Base-by-base conservation (phyloP, 805 yeast species). In the Myxozyma monticola region DNA sequence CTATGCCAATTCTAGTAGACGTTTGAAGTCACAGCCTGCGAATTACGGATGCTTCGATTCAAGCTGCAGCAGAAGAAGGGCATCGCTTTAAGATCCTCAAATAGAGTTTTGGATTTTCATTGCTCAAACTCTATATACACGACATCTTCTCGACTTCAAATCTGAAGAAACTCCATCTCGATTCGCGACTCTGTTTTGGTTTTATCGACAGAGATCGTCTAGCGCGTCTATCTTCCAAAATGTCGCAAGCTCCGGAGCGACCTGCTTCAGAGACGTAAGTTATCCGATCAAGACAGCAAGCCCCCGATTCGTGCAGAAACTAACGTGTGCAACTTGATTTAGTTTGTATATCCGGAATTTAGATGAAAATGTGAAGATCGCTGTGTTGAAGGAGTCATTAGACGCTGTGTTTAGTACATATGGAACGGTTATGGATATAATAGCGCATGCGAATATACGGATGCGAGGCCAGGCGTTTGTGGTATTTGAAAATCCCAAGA, bases 381-480 rank as follows among this genome's bases (percentile, higher is more conserved):
- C 74, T 37, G 76, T 75, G 15, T 66, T 87, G 18, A 77, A 76
- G 48, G 52, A 61, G 1, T 70, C 71, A 5, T 71, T 88, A 2
- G 49, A 49, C 2, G 62, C 66, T 7, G 52, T 74, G 0, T 83
- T 83, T 49, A 60, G 60, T 2, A 63, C 71, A 15, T 76, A 70
- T 61, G 83, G 84, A 0, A 70, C 71, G 1, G 68, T 84, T 1
- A 48, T 74, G 14, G 76, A 75, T 26, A 67, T 87, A 10, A 70
- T 77, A 1, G 79, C 87, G 1, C 81, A 79, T 49, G 76, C 76
- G 51, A 83, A 80, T 57, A 60, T 86, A n/a, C 76, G 73, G 54
- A 74, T 84, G 76, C 76, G 83, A 49, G 96, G 96, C 1, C 96
- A 88, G 65, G 96, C 95, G 1, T 88, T 86, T 65, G 74, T 88